Evolutionary conservation across 176 grass and related monocot species (phyloP).

Genomic region (Oryza australiensis): DNA sequence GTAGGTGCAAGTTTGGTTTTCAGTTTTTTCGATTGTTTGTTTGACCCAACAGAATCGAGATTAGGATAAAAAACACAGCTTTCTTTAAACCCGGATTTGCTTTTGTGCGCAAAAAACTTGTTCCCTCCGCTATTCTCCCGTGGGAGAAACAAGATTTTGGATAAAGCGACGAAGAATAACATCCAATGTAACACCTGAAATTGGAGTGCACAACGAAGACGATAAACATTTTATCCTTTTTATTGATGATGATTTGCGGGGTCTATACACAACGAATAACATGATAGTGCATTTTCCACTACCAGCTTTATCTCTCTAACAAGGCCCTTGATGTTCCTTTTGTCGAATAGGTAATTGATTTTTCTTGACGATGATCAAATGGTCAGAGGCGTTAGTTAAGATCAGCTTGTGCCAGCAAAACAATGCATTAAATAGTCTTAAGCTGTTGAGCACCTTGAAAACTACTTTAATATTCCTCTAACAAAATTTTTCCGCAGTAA

Average conservation of each 20-base stretch:
- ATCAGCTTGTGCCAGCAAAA: slow-evolving; percentile 13
- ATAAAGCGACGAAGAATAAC: neutral
- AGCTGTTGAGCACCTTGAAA: slow-evolving; percentile 21
- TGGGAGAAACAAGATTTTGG: neutral
- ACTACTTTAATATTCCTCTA: slow-evolving; percentile 23
- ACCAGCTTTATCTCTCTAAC: slow-evolving; percentile 23
- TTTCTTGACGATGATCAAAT: slow-evolving; percentile 22
- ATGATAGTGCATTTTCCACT: slow-evolving; percentile 21
- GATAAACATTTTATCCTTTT: neutral
- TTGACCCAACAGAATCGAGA: neutral
- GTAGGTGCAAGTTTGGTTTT: neutral
- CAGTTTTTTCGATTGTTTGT: no score
- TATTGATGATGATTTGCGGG: neutral
- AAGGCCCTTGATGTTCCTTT: neutral
- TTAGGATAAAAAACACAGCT: neutral
- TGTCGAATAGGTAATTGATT: neutral
- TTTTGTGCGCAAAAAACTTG: no score
- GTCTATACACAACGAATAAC: slow-evolving; percentile 38
- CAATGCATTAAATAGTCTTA: slow-evolving; percentile 1
- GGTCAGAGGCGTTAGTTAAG: slow-evolving; percentile 32
- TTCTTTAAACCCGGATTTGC: no score
- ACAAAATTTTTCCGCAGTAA: slow-evolving; percentile 38
- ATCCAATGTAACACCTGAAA: neutral
- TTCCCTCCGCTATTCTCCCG: no score
- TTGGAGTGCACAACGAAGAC: neutral